Base-by-base conservation (phyloP, 2,329 filamentous ascomycete genomes). In the Balansia obtecta region DNA sequence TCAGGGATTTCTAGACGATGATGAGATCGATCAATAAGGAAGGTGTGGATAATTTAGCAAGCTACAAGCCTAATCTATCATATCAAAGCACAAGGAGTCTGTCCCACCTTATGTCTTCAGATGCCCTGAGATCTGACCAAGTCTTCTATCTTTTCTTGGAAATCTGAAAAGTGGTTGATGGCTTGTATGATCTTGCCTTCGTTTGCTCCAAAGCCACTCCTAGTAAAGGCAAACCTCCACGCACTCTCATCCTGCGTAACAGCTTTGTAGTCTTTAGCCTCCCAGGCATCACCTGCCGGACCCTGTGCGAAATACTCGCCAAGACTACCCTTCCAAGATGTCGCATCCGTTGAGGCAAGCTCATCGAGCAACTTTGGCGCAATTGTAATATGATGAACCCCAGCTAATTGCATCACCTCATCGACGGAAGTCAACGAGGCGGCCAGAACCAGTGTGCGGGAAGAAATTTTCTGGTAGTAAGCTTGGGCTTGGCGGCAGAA, bases 341-440 rank as follows among this genome's bases (percentile, higher is more conserved):
- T 59, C 6, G 62, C 56, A 0, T 66, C 58, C 12, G 67, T 67
- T 12, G 64, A 61, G 0, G 69, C 65, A n/a, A 80, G 66, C 34
- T 71, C 64, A 9, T 61, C 62, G 27, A 84, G 64, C 2, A 83
- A 62, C 1, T 63, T 64, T 0, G 79, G 78, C 0, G 78, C 69
- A 37, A 85, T 69, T 0, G 80, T 83, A 20, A 84, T 74, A 58
- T 80, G 75, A 38, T 79, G 66, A 1, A 75, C 72, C 0, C 79
- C 78, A 1, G 76, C 75, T 1, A 83, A 67, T 44, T 67, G 67
- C 66, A 79, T 74, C n/a, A 79, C 74, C 56, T 85, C 78, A 1
- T 75, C 70, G 1, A 72, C 69, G 0, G 71, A 77, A 0, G 77
- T 80, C 44, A 83, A 63, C 37, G 75, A 79, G 2, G 77, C 79